Conservation (phyloP, 148 eudicot species). For the Rhododendron molle region DNA sequence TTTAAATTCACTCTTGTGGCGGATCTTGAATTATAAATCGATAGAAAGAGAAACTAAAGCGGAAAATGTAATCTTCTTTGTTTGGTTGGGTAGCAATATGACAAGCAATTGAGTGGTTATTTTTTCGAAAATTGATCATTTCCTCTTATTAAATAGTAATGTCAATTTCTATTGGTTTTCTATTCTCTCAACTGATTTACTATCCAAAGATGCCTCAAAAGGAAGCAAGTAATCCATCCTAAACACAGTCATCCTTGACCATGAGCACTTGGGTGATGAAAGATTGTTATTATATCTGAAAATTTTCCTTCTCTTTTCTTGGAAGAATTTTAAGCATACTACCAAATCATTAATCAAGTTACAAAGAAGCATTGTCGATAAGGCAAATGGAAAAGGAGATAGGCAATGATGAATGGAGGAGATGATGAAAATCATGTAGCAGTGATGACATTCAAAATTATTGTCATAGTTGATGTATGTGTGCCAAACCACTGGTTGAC, state of each 20-base stretch:
- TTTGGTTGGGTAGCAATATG: constrained; percentile 1
- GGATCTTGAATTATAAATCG: not conserved
- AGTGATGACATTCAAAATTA: not conserved
- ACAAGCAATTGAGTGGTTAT: not conserved
- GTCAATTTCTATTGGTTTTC: not conserved
- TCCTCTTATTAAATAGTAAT: not conserved
- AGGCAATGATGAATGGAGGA: not conserved
- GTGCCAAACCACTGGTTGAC: not conserved
- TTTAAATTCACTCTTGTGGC: not conserved
- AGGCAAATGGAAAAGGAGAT: not conserved
- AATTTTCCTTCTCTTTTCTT: not conserved
- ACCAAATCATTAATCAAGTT: not conserved
- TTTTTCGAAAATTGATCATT: not conserved
- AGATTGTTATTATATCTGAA: not conserved
- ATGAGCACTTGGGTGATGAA: not conserved
- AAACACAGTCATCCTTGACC: not conserved
- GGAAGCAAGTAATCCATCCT: not conserved
- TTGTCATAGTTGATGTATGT: not conserved
- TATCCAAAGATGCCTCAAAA: not conserved
- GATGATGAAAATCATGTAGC: not conserved
- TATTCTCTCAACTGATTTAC: not conserved
- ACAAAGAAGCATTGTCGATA: not conserved
- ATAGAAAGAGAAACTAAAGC: not conserved
- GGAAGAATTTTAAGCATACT: not conserved
- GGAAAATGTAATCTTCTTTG: not conserved